These are phyloP conservation scores for Euphorbia tirucalli DNA, from an alignment of 345 rosid species.

Conservation along the genomic window DNA sequence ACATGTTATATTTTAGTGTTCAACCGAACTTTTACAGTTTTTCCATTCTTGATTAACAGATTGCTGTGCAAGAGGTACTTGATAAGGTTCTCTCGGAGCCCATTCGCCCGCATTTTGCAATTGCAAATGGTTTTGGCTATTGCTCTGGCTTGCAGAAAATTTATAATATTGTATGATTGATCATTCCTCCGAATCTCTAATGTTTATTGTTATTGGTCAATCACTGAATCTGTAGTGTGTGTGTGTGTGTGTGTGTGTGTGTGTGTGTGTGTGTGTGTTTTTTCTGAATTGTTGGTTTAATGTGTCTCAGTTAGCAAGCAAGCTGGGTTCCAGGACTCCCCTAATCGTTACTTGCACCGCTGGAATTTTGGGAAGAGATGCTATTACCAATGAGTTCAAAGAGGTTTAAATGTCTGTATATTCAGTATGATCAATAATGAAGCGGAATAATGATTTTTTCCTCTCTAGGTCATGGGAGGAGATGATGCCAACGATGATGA, in stretches of 20 bases:
- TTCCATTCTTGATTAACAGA: slow-evolving; percentile 23
- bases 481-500: not conserved
- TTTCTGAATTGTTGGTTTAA: not conserved
- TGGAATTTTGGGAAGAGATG: slow-evolving; percentile 61
- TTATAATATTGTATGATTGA: slow-evolving; percentile 32
- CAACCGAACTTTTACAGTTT: not conserved
- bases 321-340: slow-evolving; percentile 46
- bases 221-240: no score
- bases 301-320: slow-evolving; percentile 36
- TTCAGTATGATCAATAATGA: not conserved
- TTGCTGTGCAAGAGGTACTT: slow-evolving; percentile 50
- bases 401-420: slow-evolving; percentile 45
- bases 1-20: no score
- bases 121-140: slow-evolving; percentile 32
- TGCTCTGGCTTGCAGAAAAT: slow-evolving; percentile 7
- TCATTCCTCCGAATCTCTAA: not conserved
- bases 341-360: slow-evolving; percentile 35
- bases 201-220: not conserved
- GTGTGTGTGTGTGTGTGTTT: no score
- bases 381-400: slow-evolving; percentile 37
- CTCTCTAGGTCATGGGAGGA: slow-evolving; percentile 41
- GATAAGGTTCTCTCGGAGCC: slow-evolving; percentile 62
- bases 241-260: no score
- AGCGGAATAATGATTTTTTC: not conserved
- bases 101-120: slow-evolving; percentile 61